Evolutionary conservation across 495 filamentous ascomycete species (phyloP).

Genomic region (Apodospora peruviana): DNA sequence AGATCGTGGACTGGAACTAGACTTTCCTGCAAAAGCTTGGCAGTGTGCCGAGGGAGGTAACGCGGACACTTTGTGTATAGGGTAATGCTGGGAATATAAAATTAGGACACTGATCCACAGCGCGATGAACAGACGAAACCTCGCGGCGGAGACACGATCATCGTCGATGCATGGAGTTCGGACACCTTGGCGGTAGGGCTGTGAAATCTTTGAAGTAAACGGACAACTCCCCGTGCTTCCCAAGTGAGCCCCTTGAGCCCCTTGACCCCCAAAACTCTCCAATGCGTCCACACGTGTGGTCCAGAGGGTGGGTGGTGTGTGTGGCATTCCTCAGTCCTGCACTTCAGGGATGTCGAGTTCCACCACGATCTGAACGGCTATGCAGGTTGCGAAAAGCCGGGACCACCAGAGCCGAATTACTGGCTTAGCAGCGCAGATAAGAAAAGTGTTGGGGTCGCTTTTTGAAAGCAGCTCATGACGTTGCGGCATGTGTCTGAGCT

Average conservation of each 20-base stretch:
- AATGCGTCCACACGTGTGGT: no score
- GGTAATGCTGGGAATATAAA: not conserved
- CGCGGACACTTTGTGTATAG: not conserved
- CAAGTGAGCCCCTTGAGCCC: no score
- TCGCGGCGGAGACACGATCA: not conserved
- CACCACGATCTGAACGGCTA: constrained; percentile 16
- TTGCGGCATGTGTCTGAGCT: no score
- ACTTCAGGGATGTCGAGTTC: constrained; percentile 13
- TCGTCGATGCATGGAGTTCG: not conserved
- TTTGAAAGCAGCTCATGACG: no score
- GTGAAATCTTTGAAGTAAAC: no score
- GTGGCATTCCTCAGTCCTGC: constrained; percentile 20
- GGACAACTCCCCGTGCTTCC: no score
- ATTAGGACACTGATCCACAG: not conserved
- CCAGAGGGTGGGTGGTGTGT: no score
- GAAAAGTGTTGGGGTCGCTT: not conserved
- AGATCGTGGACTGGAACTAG: not conserved
- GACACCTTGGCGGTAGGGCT: not conserved
- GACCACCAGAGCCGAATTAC: not conserved
- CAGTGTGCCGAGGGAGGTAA: not conserved
- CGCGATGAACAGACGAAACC: not conserved
- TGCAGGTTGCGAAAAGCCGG: constrained; percentile 19
- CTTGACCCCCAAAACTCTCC: no score
- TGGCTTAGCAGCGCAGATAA: no score
- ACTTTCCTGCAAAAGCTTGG: not conserved